These are phyloP conservation scores for Hortiboletus rubellus DNA, from an alignment of 1,284 basidiomycete species.

Conservation along the genomic window DNA sequence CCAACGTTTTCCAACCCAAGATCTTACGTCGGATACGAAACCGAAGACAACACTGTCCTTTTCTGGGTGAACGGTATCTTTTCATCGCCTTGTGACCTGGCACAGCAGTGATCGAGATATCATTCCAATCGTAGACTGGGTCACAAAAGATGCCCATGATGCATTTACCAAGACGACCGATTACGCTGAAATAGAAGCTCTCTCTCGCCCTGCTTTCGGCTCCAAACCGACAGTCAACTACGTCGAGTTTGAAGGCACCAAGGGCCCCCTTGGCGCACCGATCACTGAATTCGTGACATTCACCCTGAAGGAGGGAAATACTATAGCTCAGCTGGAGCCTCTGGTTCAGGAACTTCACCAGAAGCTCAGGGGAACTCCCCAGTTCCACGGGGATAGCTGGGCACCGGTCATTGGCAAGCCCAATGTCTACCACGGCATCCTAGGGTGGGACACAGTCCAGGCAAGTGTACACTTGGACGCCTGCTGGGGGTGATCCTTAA, in stretches of 20 bases:
- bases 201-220: conserved; percentile 17
- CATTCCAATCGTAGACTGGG: conserved; percentile 25
- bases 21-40: conserved; percentile 34
- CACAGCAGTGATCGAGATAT: conserved; percentile 8
- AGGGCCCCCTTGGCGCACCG: conserved; percentile 26
- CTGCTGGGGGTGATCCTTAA: neutral
- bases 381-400: conserved; percentile 36
- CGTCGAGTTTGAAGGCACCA: conserved; percentile 27
- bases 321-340: conserved; percentile 19
- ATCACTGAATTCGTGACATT: conserved; percentile 37
- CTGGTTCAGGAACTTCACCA: conserved; percentile 28
- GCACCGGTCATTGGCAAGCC: conserved; percentile 22
- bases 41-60: conserved; percentile 26
- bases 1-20: conserved; percentile 19
- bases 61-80: conserved; percentile 34
- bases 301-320: conserved; percentile 27
- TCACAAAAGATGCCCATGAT: conserved; percentile 21
- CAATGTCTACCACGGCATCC: conserved; percentile 29
- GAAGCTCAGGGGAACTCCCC: conserved; percentile 19
- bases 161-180: conserved; percentile 13
- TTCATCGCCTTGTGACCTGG: neutral
- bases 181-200: conserved; percentile 6
- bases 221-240: conserved; percentile 16
- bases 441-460: conserved; percentile 35
- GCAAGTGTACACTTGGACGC: conserved; percentile 13